A percentile compares a stretch with the other conserved stretches of the same genome.
Conservation (phyloP, 306 rosid species). For the Neltuma alba region DNA sequence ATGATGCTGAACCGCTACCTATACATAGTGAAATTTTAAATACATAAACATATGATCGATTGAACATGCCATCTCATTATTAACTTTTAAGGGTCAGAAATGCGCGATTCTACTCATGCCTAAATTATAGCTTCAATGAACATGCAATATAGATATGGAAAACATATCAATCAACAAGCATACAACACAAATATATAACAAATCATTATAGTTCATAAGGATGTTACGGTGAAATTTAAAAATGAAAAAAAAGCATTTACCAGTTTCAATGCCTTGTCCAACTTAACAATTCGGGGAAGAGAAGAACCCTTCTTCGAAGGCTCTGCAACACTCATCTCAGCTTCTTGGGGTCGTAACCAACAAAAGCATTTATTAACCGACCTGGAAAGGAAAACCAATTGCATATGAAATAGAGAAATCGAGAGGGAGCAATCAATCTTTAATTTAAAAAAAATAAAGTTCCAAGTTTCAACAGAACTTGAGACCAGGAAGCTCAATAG, state of each 20-base stretch:
- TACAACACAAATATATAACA: not conserved
- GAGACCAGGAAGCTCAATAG: no score
- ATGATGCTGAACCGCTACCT: not conserved
- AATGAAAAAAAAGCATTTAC: conserved; percentile 45
- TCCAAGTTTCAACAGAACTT: no score
- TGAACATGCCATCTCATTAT: not conserved
- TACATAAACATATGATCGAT: not conserved
- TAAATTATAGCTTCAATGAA: not conserved
- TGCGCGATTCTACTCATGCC: not conserved
- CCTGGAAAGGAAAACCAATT: not conserved
- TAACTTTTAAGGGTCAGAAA: not conserved
- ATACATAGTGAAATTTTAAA: not conserved
- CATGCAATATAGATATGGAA: not conserved
- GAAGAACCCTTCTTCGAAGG: conserved; percentile 43
- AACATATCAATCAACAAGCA: conserved; percentile 14
- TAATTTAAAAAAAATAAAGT: no score
- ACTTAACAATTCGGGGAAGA: conserved; percentile 62
- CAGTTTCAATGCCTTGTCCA: conserved; percentile 73
- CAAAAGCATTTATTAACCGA: not conserved
- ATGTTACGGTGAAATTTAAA: not conserved
- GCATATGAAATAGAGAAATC: not conserved
- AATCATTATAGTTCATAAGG: not conserved
- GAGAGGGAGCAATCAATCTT: no score
- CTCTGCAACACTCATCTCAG: conserved; percentile 50
- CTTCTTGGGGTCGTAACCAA: conserved; percentile 34